phyloP scores from a whole-genome alignment of 257 asterid genomes.

The Forsythia suspensa region DNA sequence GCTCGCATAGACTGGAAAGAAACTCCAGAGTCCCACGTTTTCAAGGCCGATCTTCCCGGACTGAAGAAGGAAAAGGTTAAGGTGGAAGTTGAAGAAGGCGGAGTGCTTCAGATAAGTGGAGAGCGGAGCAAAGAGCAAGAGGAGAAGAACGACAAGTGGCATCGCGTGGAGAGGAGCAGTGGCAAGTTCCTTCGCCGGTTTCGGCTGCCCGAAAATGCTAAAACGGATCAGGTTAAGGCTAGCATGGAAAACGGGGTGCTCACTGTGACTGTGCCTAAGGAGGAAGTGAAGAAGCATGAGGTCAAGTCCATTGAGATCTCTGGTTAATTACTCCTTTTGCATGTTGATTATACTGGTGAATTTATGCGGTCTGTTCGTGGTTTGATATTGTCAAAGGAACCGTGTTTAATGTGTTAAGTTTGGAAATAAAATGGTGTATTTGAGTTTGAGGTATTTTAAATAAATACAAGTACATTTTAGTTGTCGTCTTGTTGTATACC shows the following conservation, averaged over 20 bases:
- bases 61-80: slow-evolving; percentile 28
- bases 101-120: slow-evolving; percentile 27
- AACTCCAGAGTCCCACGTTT: slow-evolving; percentile 24
- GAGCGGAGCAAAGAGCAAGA: slow-evolving; percentile 37
- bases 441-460: too few relatives aligned
- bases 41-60: slow-evolving; percentile 21
- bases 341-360: too few relatives aligned
- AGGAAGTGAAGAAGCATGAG: slow-evolving; percentile 23
- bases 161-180: slow-evolving; percentile 31
- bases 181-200: slow-evolving; percentile 29
- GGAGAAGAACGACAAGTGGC: slow-evolving; percentile 41
- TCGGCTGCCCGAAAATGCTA: slow-evolving; percentile 31
- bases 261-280: slow-evolving; percentile 25
- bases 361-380: too few relatives aligned
- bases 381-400: too few relatives aligned
- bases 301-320: slow-evolving; percentile 29
- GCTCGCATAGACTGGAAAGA: slow-evolving; percentile 38
- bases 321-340: slow-evolving; percentile 1
- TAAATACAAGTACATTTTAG: too few relatives aligned
- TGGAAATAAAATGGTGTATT: too few relatives aligned
- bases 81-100: slow-evolving; percentile 29
- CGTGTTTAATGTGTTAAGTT: too few relatives aligned
- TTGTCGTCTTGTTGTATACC: too few relatives aligned
- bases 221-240: slow-evolving; percentile 24
- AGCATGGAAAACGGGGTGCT: slow-evolving; percentile 36